Base-by-base conservation (phyloP, 129 eudicot species). In the Helichrysum umbraculigerum region DNA sequence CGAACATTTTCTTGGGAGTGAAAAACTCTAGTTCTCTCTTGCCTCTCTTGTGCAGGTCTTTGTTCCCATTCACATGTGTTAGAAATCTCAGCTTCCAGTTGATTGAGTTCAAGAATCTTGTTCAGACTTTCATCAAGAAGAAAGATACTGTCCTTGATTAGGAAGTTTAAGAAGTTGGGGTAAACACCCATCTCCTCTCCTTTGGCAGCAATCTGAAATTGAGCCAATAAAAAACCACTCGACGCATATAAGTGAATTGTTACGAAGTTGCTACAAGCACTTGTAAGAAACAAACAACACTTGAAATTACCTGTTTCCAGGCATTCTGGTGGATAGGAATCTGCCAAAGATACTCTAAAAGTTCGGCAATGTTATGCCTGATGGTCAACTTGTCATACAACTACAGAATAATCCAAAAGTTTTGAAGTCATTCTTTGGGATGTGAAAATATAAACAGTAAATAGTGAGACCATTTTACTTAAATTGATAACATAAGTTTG, bases 161-260 rank as follows among this genome's bases (percentile, higher is more conserved):
- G 71, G 80, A 93, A 93, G 83, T 93, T 93, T 72, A 90, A 83
- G 76, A 90, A 93, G 80, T 90, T 93, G 79, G 90, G 77, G 39
- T 93, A 93, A 67, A 90, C 92, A 56, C 98, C 98, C 92, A 87
- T 90, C 79, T 90, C 97, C 84, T 93, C 98, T 81, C 86, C 97
- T 89, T 87, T 93, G 7, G 98, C 98, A 25, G 28, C 28, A 77
- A 93, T 93, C 96, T 93, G 94, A 32, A 76, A 83, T 20, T 44
- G 72, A 44, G 73, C 34, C 39, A 66, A 58, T 2, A 20, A 39
- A 25, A 17, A 16, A 0, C 66, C 35, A 14, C 5, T 60, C 21
- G 8, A 34, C 7, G n/a, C 37, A 71, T 22, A 11, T 25, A 66
- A 12, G 67, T 10, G 39, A 61, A 4, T 1, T 20, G 19, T 32